Percentiles rank a stretch among this genome's conserved stretches.
phyloP scores from a whole-genome alignment of 2,329 filamentous ascomycete species.

The Penicillium sp. region DNA sequence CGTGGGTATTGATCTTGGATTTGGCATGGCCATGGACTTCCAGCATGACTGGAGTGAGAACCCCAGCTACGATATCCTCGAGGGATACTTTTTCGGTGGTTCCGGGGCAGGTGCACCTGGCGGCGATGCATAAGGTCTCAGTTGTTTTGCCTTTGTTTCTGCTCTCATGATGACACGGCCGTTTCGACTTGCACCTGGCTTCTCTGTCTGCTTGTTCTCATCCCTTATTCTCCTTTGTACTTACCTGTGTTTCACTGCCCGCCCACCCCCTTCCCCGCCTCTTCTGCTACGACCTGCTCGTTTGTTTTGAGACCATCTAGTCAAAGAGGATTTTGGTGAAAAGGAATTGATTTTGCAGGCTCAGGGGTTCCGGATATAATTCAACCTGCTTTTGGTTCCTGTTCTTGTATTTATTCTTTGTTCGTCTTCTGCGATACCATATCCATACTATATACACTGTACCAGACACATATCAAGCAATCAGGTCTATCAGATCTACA shows the following conservation, averaged over 20 bases:
- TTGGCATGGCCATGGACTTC: conserved; percentile 48
- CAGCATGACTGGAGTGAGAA: conserved; percentile 54
- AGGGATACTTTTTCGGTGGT: conserved; percentile 59
- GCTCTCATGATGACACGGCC: not conserved
- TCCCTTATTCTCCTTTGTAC: conserved; percentile 3
- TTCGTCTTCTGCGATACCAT: conserved; percentile 17
- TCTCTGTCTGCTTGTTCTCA: conserved; percentile 4
- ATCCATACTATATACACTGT: conserved; percentile 9
- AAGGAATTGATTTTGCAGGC: conserved; percentile 8
- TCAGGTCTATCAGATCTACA: not conserved
- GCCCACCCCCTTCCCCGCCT: not conserved
- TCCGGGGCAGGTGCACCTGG: conserved; percentile 31
- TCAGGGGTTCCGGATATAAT: conserved; percentile 1
- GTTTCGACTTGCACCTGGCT: not conserved
- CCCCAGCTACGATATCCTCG: conserved; percentile 52
- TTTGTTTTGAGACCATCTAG: conserved; percentile 10
- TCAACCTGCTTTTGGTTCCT: not conserved
- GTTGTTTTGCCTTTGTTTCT: conserved; percentile 1
- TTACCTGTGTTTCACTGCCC: not conserved
- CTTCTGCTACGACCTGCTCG: conserved; percentile 5
- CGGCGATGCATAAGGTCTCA: conserved; percentile 16
- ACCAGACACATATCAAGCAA: not conserved
- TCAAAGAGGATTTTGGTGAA: conserved; percentile 9
- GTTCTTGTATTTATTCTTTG: conserved; percentile 2
- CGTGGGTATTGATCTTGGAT: conserved; percentile 48